Evolutionary conservation across 495 filamentous ascomycete species (phyloP), one percentile per base, ranked within the genome.

Genomic region (Antarctomyces pellizariae): DNA sequence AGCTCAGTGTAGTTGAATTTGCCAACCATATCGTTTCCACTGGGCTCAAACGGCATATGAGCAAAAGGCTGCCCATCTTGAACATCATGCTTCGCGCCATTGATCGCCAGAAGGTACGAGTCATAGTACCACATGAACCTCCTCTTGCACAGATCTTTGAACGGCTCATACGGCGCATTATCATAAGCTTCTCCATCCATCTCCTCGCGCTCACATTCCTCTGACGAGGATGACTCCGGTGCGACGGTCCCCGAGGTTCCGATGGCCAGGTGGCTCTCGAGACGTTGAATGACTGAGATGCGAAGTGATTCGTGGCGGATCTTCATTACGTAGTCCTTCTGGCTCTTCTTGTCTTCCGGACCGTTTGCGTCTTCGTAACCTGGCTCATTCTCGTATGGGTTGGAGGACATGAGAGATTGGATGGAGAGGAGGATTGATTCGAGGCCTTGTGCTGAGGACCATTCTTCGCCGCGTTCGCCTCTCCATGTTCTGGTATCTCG

Each of bases 81-180:
- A 26, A 60, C 56, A 37, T 61, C 64, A 31, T 45, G 46, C 30
- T 67, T 61, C 5, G 62, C 73, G 22, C 64, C 55, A 7, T 67
- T 56, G 25, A 91, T 72, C 4, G 70, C 60, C 5, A 56, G 47
- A 13, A 83, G 50, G 44, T 95, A 97, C 7, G 69, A 71, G 23
- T 89, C 75, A 41, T 78, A 82, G 45, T 97, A 95, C 86, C 89
- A 95, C 9, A 97, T 48, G 45, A 95, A 93, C 0, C 83, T 69
- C 24, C 75, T 67, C 49, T 95, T 97, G 58, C 71, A 76, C 5
- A 89, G 53, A 37, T 97, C 89, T 30, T 66, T 67, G 55, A 95
- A 95, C 0, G 78, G 75, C 31, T 82, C 70, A 45, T 73, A 77
- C 10, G 50, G 46, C 0, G 58, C 44, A 22, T 64, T 54, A n/a